Percentiles rank a stretch among this genome's conserved stretches.
phyloP scores from a whole-genome alignment of 805 yeast species.

The Candida insectalens region DNA sequence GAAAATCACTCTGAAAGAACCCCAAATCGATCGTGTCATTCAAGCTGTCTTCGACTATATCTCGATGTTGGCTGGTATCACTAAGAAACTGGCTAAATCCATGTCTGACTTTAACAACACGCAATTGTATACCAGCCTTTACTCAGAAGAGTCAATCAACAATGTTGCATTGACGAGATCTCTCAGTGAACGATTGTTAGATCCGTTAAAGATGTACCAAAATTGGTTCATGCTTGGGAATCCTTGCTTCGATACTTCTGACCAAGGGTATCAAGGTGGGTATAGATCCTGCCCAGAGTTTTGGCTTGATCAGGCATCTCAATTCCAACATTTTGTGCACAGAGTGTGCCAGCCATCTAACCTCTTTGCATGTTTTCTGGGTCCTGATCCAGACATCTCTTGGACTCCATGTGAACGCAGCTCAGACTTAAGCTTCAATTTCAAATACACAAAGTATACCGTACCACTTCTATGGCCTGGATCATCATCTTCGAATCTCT shows the following conservation, averaged over 20 bases:
- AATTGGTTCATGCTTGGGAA: constrained; percentile 35
- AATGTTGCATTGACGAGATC: constrained; percentile 40
- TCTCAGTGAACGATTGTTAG: constrained; percentile 30
- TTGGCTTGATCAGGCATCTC: background rate
- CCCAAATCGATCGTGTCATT: constrained; percentile 26
- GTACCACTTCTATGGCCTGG: too few species aligned
- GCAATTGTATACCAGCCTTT: constrained; percentile 35
- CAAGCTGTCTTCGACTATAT: constrained; percentile 24
- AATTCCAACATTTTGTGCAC: background rate
- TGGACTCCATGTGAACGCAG: too few species aligned
- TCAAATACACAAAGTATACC: too few species aligned
- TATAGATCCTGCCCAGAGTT: too few species aligned
- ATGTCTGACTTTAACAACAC: constrained; percentile 39
- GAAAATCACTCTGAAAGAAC: constrained; percentile 37
- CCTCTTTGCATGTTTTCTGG: too few species aligned
- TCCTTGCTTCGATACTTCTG: constrained; percentile 21
- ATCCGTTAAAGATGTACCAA: constrained; percentile 21
- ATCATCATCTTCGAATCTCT: too few species aligned
- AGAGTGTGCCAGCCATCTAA: too few species aligned
- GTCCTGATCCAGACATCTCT: too few species aligned
- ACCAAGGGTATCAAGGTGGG: constrained; percentile 15
- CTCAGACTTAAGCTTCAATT: too few species aligned
- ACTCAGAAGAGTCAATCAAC: constrained; percentile 26
- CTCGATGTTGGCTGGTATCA: constrained; percentile 6
- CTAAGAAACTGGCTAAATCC: constrained; percentile 26